Evolutionary conservation across 2,329 filamentous ascomycete genomes (phyloP).

Genomic region (Corinectria fuckeliana): DNA sequence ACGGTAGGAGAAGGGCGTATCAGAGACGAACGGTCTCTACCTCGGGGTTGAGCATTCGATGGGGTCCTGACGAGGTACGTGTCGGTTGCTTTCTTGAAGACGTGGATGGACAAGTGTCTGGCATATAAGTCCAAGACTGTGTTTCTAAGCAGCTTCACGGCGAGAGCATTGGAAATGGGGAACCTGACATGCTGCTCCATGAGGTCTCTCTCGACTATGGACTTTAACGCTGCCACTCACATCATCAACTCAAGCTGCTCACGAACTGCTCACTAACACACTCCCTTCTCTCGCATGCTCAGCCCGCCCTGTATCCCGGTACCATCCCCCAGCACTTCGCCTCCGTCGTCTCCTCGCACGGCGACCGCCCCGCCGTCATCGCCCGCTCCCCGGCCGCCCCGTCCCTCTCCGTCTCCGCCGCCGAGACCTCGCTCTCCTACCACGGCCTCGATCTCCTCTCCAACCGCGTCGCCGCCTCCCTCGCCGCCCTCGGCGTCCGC

Average conservation of each 20-base stretch:
- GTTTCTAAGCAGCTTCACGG: no score
- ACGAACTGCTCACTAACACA: background rate
- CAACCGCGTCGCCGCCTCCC: constrained; percentile 74
- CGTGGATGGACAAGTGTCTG: background rate
- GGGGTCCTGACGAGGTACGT: constrained; percentile 41
- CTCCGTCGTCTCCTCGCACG: constrained; percentile 66
- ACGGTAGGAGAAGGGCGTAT: constrained; percentile 14
- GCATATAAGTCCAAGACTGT: no score
- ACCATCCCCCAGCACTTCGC: constrained; percentile 79
- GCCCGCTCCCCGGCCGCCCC: constrained; percentile 49
- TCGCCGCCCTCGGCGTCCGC: constrained; percentile 72
- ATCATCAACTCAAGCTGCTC: background rate
- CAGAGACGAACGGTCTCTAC: constrained; percentile 28
- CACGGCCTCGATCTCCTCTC: constrained; percentile 75
- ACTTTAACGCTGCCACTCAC: background rate
- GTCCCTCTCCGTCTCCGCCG: constrained; percentile 39
- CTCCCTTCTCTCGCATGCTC: background rate
- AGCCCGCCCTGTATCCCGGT: constrained; percentile 71
- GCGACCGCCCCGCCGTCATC: constrained; percentile 68
- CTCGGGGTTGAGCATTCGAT: constrained; percentile 38
- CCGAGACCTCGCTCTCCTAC: constrained; percentile 77
- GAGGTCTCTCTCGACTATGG: background rate
- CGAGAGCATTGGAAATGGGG: background rate
- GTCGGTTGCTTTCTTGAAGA: background rate
- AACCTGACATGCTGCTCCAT: background rate